Base-by-base conservation (phyloP, 192 early-diverging fungal species). In the Linnemannia exigua region DNA sequence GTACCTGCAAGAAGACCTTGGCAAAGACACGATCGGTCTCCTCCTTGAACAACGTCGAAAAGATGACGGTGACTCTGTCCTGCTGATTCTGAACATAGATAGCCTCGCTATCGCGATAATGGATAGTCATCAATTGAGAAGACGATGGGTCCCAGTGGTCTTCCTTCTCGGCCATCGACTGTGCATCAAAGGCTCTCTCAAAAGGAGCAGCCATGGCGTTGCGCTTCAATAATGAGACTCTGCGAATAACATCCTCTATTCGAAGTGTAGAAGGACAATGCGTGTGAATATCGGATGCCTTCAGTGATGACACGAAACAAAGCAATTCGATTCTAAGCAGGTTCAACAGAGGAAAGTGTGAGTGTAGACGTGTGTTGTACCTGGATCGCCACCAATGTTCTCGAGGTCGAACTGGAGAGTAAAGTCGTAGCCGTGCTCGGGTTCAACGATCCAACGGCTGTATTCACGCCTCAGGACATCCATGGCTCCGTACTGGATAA, bases 21-120 rank as follows among this genome's bases (percentile, higher is more conserved):
- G 97, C 99, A 89, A 97, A 95, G 78, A 99, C 95, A 44, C 94
- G 93, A 85, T 99, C 99, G 16, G 97, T 96, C 81, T 99, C 99
- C 75, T 99, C 99, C 88, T 97, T 97, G 89, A 99, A 99, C 87
- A 93, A 90, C 16, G 97, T 98, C 41, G 95, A 96, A 89, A 99
- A 99, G 69, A 99, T 97, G 31, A 99, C 98, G 3, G 99, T 99
- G 58, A 99, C 97, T 41, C 98, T 94, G 87, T 99, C 99, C 44
- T 95, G 90, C 80, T 92, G 93, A 46, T 96, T 95, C 84, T 97
- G 94, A 76, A 99, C 91, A 84, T 97, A 98, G 73, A 98, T 96
- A 16, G 97, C 95, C 88, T 99, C 99, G 70, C 94, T 94, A 71
- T 97, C 95, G 48, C 99, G 95, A 87, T 99, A 99, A 80, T 95